Evolutionary conservation across 164 flowering plant species (phyloP).

Genomic region (Dillenia turbinata): DNA sequence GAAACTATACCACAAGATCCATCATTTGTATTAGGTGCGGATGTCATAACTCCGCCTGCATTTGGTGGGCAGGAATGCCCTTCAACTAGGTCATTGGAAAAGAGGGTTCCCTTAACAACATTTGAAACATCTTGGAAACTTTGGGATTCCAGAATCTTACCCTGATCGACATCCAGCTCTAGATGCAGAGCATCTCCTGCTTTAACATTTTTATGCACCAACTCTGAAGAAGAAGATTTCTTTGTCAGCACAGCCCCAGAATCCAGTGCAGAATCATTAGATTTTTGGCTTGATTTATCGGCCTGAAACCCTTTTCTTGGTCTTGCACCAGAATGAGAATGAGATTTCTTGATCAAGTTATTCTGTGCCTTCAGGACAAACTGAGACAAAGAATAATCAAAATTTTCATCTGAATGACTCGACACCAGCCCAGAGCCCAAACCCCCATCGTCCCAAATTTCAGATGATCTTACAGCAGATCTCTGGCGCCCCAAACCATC

Average conservation of each 20-base stretch:
- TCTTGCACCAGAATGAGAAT: slow-evolving; percentile 15
- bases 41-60: slow-evolving; percentile 7
- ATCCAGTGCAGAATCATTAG: slow-evolving; percentile 19
- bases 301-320: slow-evolving; percentile 12
- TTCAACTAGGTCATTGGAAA: background rate
- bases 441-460: slow-evolving; percentile 15
- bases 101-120: slow-evolving; percentile 3
- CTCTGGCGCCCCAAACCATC: slow-evolving; percentile 11
- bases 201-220: slow-evolving; percentile 7
- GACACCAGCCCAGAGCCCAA: slow-evolving; percentile 12
- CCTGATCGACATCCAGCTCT: slow-evolving; percentile 8
- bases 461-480: slow-evolving; percentile 5
- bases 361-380: slow-evolving; percentile 40
- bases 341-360: slow-evolving; percentile 28
- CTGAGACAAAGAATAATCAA: slow-evolving; percentile 39
- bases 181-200: slow-evolving; percentile 7
- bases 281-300: slow-evolving; percentile 17
- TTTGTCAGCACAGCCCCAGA: background rate
- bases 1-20: slow-evolving; percentile 6
- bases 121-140: slow-evolving; percentile 11
- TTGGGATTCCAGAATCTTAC: slow-evolving; percentile 8
- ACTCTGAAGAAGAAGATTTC: slow-evolving; percentile 11
- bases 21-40: slow-evolving; percentile 1
- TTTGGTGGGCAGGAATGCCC: slow-evolving; percentile 1
- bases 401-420: slow-evolving; percentile 18